phyloP scores from a whole-genome alignment of 75 land plant genomes.

The Pinus tabuliformis region DNA sequence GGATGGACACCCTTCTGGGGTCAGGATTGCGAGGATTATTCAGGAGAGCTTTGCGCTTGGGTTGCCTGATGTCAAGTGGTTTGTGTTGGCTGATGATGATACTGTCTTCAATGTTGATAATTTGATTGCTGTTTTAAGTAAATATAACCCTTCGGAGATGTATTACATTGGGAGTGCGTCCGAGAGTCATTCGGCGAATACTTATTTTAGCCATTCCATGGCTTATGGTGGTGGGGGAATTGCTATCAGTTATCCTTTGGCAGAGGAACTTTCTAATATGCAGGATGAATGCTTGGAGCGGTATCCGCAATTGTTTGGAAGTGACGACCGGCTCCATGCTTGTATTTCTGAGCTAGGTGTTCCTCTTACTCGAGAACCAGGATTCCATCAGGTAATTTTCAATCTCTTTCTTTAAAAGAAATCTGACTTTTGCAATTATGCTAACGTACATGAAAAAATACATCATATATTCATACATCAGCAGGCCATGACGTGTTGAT shows the following conservation, averaged over 20 bases:
- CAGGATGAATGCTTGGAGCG: conserved; percentile 55
- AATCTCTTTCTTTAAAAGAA: too few species aligned
- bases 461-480: too few species aligned
- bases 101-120: conserved; percentile 57
- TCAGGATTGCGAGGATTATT: conserved; percentile 55
- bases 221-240: conserved; percentile 86
- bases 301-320: conserved; percentile 50
- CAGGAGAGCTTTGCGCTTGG: conserved; percentile 40
- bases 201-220: conserved; percentile 69
- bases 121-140: conserved; percentile 41
- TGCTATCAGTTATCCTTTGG: conserved; percentile 61
- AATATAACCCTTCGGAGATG: conserved; percentile 42
- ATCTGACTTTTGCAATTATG: too few species aligned
- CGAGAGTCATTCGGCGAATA: conserved; percentile 74
- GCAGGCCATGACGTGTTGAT: too few species aligned
- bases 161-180: conserved; percentile 51
- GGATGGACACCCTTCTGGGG: conserved; percentile 49
- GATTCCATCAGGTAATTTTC: conserved; percentile 43
- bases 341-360: conserved; percentile 69
- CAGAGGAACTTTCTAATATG: conserved; percentile 35
- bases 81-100: conserved; percentile 63
- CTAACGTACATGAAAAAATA: too few species aligned
- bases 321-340: conserved; percentile 66
- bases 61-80: conserved; percentile 52
- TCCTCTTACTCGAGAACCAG: conserved; percentile 44